Evolutionary conservation across 257 asterid genomes (phyloP).

Genomic region (Nicotiana tabacum): DNA sequence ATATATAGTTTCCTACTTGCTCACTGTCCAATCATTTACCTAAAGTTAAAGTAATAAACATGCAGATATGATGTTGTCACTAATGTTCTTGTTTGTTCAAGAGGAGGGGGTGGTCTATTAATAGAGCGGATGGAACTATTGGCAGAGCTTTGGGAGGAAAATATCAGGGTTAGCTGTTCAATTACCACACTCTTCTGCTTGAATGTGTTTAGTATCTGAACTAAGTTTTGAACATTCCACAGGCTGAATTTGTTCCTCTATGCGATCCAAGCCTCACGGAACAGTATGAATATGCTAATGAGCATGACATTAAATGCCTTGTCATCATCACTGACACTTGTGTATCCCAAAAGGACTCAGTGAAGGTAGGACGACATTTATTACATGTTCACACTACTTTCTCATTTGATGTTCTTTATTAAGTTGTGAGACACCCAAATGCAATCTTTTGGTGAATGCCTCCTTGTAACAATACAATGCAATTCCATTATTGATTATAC

Average conservation of each 20-base stretch:
- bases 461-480: background rate
- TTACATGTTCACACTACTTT: background rate
- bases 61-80: slow-evolving; percentile 53
- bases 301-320: slow-evolving; percentile 84
- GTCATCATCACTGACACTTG: slow-evolving; percentile 79
- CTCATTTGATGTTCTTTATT: background rate
- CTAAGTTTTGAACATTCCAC: slow-evolving; percentile 23
- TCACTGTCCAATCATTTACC: background rate
- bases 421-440: background rate
- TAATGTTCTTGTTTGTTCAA: slow-evolving; percentile 78
- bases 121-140: slow-evolving; percentile 92
- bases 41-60: slow-evolving; percentile 7
- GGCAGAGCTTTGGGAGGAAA: slow-evolving; percentile 91
- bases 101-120: slow-evolving; percentile 97
- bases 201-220: slow-evolving; percentile 5
- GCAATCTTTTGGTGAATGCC: background rate
- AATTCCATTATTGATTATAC: background rate
- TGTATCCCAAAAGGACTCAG: slow-evolving; percentile 67
- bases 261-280: slow-evolving; percentile 91
- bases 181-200: slow-evolving; percentile 2
- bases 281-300: slow-evolving; percentile 95
- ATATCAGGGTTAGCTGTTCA: slow-evolving; percentile 53
- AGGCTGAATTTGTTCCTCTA: slow-evolving; percentile 86
- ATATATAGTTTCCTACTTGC: background rate
- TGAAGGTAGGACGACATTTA: slow-evolving; percentile 50